phyloP scores from a whole-genome alignment of 2,329 filamentous ascomycete species.

The Beauveria sp. region DNA sequence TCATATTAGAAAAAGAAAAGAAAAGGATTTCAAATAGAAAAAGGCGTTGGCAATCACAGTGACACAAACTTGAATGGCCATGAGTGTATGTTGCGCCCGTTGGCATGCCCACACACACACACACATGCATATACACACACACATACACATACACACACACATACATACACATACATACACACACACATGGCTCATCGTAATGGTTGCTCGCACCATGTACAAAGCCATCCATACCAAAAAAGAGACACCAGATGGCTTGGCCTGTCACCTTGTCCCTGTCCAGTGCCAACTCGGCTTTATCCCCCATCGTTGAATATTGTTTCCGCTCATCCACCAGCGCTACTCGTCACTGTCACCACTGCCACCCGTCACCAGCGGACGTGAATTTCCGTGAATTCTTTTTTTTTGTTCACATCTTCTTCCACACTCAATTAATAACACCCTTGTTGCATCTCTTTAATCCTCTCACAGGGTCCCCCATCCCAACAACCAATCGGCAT shows the following conservation, averaged over 20 bases:
- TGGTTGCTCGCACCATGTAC: too few relatives aligned
- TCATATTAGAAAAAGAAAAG: background rate
- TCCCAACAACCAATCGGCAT: background rate
- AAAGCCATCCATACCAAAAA: background rate
- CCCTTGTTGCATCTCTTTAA: too few relatives aligned
- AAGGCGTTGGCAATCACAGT: background rate
- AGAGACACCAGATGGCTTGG: background rate
- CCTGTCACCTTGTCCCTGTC: background rate
- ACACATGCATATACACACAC: too few relatives aligned
- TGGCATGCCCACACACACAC: background rate
- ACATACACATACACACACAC: too few relatives aligned
- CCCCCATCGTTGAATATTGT: background rate
- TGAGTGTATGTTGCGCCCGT: background rate
- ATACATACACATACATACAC: too few relatives aligned
- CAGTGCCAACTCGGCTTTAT: background rate
- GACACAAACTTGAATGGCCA: background rate
- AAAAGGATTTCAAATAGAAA: background rate
- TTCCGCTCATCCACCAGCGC: too few relatives aligned
- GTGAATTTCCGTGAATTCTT: background rate
- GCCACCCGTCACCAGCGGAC: too few relatives aligned
- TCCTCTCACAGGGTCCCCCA: background rate
- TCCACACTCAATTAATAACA: too few relatives aligned
- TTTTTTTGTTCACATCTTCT: background rate
- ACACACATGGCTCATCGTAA: too few relatives aligned
- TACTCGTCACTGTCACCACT: too few relatives aligned